These are phyloP conservation scores for Trichosanthes truncata DNA, from an alignment of 306 rosid species.

Conservation along the genomic window DNA sequence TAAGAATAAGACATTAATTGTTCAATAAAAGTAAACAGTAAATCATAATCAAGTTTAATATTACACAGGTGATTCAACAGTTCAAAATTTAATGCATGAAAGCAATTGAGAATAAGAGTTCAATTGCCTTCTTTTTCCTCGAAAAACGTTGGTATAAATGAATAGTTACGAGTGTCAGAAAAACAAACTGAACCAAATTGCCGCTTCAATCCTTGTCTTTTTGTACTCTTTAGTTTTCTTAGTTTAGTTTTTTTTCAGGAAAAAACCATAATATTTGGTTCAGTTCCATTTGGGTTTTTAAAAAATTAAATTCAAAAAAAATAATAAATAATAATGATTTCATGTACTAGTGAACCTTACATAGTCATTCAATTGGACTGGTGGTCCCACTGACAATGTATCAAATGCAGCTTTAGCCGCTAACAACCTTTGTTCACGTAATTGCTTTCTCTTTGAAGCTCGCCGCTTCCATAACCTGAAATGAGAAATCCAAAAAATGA, in stretches of 20 bases:
- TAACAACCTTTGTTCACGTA: slow-evolving; percentile 55
- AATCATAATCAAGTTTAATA: not conserved
- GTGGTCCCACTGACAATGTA: slow-evolving; percentile 69
- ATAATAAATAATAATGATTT: slow-evolving; percentile 4
- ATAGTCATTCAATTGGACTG: slow-evolving; percentile 40
- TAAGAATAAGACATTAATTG: not conserved
- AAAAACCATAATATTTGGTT: not conserved
- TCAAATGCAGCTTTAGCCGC: slow-evolving; percentile 73
- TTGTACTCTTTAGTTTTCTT: not conserved
- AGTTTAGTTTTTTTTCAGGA: not conserved
- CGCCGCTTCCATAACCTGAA: slow-evolving; percentile 86
- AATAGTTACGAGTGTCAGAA: not conserved
- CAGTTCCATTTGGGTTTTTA: not conserved
- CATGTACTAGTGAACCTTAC: slow-evolving; percentile 37
- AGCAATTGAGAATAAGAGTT: not conserved
- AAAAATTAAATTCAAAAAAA: not conserved
- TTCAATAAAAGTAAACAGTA: not conserved
- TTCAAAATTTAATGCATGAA: not conserved
- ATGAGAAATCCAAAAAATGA: slow-evolving; percentile 12
- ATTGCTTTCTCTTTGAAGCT: slow-evolving; percentile 42
- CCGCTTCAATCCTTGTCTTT: not conserved
- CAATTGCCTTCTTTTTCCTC: not conserved
- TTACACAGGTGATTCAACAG: not conserved
- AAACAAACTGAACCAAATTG: not conserved
- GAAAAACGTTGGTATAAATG: not conserved